A percentile compares a stretch with the other conserved stretches of the same genome.
These are phyloP conservation scores for Rhodofomes roseus DNA, from an alignment of 1,284 basidiomycete species.

Conservation along the genomic window DNA sequence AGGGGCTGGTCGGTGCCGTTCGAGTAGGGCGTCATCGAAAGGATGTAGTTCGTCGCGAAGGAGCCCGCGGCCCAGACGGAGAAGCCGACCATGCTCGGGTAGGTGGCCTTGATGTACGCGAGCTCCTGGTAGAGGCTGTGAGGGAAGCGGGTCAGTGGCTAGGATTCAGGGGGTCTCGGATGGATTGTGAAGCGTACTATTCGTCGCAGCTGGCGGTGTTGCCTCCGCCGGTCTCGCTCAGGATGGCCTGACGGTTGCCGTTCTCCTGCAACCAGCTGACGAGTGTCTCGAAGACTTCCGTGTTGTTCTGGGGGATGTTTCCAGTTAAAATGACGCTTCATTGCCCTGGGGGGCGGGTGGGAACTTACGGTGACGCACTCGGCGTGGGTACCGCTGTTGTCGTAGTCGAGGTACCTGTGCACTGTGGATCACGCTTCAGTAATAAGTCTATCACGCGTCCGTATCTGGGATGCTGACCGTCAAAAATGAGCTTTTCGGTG, in stretches of 20 bases:
- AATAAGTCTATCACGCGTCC: too few relatives aligned
- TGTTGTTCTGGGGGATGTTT: constrained; percentile 35
- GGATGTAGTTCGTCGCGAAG: constrained; percentile 35
- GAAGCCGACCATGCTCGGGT: constrained; percentile 45
- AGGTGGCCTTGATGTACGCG: constrained; percentile 43
- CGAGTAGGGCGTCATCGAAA: constrained; percentile 33
- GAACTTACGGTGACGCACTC: constrained; percentile 39
- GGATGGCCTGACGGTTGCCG: constrained; percentile 51
- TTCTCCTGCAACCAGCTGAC: constrained; percentile 43
- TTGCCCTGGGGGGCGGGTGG: too few relatives aligned
- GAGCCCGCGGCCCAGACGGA: constrained; percentile 43
- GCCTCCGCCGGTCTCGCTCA: constrained; percentile 58
- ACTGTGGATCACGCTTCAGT: constrained; percentile 28
- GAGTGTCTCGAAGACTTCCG: constrained; percentile 41
- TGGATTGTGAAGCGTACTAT: constrained; percentile 23
- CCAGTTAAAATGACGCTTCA: not conserved
- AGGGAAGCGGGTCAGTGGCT: not conserved
- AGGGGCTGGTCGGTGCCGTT: constrained; percentile 37
- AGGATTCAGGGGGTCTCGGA: not conserved
- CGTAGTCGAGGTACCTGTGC: constrained; percentile 59
- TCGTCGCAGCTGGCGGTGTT: constrained; percentile 47
- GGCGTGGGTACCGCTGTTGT: constrained; percentile 52
- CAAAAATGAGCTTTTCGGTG: constrained; percentile 51
- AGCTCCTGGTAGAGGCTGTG: constrained; percentile 39
- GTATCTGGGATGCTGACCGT: constrained; percentile 36